A percentile compares a stretch with the other conserved stretches of the same genome.
These are phyloP conservation scores for Exserohilum turcica DNA, from an alignment of 2,329 filamentous ascomycete species.

Conservation along the genomic window DNA sequence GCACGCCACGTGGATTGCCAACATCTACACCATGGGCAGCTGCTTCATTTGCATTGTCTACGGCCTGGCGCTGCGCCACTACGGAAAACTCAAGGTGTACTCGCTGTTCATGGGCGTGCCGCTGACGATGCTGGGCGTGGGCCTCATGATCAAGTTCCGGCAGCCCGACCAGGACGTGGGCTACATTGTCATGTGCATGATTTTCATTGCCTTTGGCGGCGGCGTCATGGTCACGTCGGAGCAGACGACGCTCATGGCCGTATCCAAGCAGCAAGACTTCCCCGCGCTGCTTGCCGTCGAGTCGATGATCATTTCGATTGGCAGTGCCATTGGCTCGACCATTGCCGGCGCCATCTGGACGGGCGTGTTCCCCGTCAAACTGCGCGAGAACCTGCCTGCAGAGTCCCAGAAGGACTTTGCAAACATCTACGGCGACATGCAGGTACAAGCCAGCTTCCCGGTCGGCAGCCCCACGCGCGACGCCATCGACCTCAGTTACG, in stretches of 20 bases:
- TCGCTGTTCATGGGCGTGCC: constrained; percentile 39
- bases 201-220: constrained; percentile 45
- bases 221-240: constrained; percentile 43
- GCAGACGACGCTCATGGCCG: constrained; percentile 43
- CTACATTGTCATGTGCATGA: constrained; percentile 43
- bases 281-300: constrained; percentile 53
- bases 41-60: constrained; percentile 40
- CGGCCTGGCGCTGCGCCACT: constrained; percentile 34
- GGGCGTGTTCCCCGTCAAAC: constrained; percentile 59
- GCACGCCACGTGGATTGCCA: constrained; percentile 47
- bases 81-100: constrained; percentile 40
- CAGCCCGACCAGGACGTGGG: constrained; percentile 43
- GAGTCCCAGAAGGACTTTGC: constrained; percentile 45
- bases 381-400: constrained; percentile 55
- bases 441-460: constrained; percentile 60
- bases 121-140: constrained; percentile 41
- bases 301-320: constrained; percentile 65
- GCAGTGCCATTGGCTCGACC: constrained; percentile 51
- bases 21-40: constrained; percentile 49
- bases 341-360: constrained; percentile 70
- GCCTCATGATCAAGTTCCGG: constrained; percentile 48
- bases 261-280: constrained; percentile 41
- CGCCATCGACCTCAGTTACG: constrained; percentile 48
- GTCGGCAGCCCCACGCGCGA: constrained; percentile 57
- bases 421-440: constrained; percentile 58